These are phyloP conservation scores for Clarkia xantiana DNA, from an alignment of 345 rosid genomes.

Conservation along the genomic window DNA sequence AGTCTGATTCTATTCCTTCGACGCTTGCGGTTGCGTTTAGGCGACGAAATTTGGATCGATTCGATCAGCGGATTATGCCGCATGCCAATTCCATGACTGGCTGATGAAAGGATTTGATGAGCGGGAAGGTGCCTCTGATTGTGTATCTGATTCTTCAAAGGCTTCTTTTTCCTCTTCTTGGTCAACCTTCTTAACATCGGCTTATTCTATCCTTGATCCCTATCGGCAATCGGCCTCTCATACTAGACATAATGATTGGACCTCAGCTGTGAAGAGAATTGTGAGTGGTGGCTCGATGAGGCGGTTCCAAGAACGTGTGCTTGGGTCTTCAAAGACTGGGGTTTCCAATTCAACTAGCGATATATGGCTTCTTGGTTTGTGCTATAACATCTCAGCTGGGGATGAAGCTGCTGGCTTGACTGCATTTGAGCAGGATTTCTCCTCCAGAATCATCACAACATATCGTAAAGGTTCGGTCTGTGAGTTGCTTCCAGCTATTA, in stretches of 20 bases:
- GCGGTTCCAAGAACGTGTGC: slow-evolving; percentile 71
- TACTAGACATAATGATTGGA: slow-evolving; percentile 41
- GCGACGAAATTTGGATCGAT: too few species aligned
- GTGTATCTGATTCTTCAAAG: not conserved
- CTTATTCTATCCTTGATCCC: slow-evolving; percentile 6
- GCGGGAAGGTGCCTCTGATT: slow-evolving; percentile 3
- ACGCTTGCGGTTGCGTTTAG: too few species aligned
- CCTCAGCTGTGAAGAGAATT: slow-evolving; percentile 49
- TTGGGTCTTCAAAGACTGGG: slow-evolving; percentile 60
- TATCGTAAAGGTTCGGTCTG: slow-evolving; percentile 60
- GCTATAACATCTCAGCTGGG: slow-evolving; percentile 42
- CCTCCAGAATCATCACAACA: slow-evolving; percentile 63
- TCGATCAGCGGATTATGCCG: too few species aligned
- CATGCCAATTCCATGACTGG: not conserved
- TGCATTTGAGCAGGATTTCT: slow-evolving; percentile 51
- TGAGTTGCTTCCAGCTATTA: not conserved
- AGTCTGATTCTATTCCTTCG: too few species aligned
- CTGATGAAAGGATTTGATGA: slow-evolving; percentile 6
- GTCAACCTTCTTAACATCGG: slow-evolving; percentile 6
- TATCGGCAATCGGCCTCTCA: not conserved
- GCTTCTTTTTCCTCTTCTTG: slow-evolving; percentile 1
- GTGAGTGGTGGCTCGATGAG: slow-evolving; percentile 69
- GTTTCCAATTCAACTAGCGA: slow-evolving; percentile 46
- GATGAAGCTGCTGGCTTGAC: slow-evolving; percentile 35
- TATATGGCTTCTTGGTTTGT: slow-evolving; percentile 74